Conservation (phyloP, 2,329 filamentous ascomycete genomes). For the Cladosporium halotolerans region DNA sequence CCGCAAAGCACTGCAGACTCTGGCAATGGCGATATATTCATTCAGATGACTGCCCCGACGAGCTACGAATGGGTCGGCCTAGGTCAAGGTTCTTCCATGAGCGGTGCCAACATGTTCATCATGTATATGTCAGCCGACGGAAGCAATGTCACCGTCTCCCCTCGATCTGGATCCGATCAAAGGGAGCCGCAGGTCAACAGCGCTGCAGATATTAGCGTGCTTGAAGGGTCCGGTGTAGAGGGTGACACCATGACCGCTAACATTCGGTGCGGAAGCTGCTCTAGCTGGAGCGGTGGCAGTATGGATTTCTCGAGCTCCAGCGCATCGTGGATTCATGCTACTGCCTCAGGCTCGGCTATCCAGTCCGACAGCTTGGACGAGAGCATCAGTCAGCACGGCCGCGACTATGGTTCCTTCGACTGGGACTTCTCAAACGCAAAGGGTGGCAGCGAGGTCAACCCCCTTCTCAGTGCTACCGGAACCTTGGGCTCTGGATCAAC, state of each 20-base stretch:
- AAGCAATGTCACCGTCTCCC: constrained; percentile 53
- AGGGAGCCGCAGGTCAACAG: constrained; percentile 38
- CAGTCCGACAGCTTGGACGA: constrained; percentile 41
- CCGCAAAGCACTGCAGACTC: constrained; percentile 46
- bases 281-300: constrained; percentile 46
- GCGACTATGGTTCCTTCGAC: constrained; percentile 30
- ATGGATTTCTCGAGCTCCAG: constrained; percentile 43
- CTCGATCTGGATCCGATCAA: constrained; percentile 43
- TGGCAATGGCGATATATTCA: constrained; percentile 50
- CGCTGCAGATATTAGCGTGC: constrained; percentile 40
- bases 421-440: constrained; percentile 46
- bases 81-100: constrained; percentile 51
- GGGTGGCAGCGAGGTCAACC: constrained; percentile 43
- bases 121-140: constrained; percentile 49
- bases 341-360: constrained; percentile 41
- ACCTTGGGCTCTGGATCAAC: constrained; percentile 4
- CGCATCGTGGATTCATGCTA: constrained; percentile 48
- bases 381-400: constrained; percentile 41
- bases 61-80: constrained; percentile 50
- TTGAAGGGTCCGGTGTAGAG: constrained; percentile 49
- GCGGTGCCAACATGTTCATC: constrained; percentile 53
- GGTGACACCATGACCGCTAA: constrained; percentile 52
- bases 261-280: constrained; percentile 49
- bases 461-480: constrained; percentile 29
- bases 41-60: constrained; percentile 51